Evolutionary conservation across 495 filamentous ascomycete genomes (phyloP).

Genomic region (Tuber calosporum): DNA sequence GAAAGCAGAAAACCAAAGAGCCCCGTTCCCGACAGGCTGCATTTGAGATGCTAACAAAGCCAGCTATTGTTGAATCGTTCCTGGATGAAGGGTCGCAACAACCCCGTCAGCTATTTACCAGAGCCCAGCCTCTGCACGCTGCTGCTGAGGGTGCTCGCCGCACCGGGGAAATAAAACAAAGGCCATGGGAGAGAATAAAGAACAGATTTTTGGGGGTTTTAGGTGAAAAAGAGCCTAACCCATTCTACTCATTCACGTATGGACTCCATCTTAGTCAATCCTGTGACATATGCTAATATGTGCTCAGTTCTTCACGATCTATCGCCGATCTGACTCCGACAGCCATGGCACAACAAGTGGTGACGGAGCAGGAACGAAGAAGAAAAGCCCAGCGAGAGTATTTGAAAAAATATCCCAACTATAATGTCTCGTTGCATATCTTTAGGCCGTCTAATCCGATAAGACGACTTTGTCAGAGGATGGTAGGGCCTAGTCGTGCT

Average conservation of each 20-base stretch:
- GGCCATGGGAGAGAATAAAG: constrained; percentile 25
- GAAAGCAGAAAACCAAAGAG: constrained; percentile 61
- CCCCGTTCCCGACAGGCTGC: constrained; percentile 49
- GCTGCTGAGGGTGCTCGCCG: background rate
- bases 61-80: constrained; percentile 88
- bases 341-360: constrained; percentile 80
- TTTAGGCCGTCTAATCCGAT: constrained; percentile 71
- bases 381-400: constrained; percentile 87
- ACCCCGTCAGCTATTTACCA: constrained; percentile 14
- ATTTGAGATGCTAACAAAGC: constrained; percentile 91
- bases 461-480: constrained; percentile 73
- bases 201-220: constrained; percentile 25
- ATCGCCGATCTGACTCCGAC: constrained; percentile 74
- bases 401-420: constrained; percentile 73
- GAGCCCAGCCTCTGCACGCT: background rate
- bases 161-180: constrained; percentile 17
- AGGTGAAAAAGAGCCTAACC: constrained; percentile 64
- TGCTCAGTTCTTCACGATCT: constrained; percentile 38
- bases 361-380: constrained; percentile 70
- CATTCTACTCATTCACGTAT: constrained; percentile 66
- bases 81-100: constrained; percentile 59
- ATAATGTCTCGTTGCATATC: constrained; percentile 87
- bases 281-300: constrained; percentile 7
- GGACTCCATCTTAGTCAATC: background rate
- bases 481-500: constrained; percentile 88